phyloP scores from a whole-genome alignment of 139 green algal species.

The Astrephomene gubernaculifera region DNA sequence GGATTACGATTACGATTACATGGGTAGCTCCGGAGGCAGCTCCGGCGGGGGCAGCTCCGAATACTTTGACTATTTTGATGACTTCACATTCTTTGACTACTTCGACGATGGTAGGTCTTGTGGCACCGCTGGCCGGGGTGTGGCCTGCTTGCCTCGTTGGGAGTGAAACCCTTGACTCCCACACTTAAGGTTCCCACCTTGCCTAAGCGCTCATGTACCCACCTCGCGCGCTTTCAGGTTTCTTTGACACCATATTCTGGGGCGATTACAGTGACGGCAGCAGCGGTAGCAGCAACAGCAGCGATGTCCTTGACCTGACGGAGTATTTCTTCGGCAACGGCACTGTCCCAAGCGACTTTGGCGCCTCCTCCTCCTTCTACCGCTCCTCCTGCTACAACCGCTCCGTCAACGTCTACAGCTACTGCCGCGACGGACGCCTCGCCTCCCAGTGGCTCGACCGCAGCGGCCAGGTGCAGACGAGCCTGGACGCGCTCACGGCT shows the following conservation, averaged over 20 bases:
- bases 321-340: neutral
- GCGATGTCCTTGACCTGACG: neutral
- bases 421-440: neutral
- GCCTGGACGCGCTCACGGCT: neutral
- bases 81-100: no score
- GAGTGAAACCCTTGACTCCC: no score
- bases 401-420: constrained; percentile 21
- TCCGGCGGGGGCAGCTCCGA: no score
- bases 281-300: neutral
- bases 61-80: no score
- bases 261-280: neutral
- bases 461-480: neutral
- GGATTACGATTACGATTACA: no score
- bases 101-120: no score
- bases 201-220: no score
- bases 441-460: neutral
- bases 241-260: no score
- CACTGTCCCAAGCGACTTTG: neutral
- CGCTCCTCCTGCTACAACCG: neutral
- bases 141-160: no score
- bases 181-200: no score
- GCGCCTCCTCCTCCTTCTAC: neutral
- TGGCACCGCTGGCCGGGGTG: no score
- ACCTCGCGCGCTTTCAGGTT: no score
- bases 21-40: neutral